Percentiles rank a stretch among this genome's conserved stretches.
Evolutionary conservation across 352 stramenopile species (phyloP).

Genomic region (Ophiocytium majus): DNA sequence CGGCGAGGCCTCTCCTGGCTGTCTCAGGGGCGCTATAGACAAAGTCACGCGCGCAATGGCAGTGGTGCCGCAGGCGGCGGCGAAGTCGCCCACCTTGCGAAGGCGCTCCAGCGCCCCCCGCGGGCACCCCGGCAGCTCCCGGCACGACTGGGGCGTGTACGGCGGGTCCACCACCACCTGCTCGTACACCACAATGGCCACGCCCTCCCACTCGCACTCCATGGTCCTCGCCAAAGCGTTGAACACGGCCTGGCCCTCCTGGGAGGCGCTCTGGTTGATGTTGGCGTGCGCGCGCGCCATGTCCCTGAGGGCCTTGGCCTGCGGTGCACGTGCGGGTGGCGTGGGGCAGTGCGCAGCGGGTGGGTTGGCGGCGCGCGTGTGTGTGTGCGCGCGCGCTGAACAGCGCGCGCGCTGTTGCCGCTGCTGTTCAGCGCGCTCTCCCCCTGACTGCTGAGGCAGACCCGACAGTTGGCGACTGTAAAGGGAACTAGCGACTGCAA

Average conservation of each 20-base stretch:
- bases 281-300: background rate
- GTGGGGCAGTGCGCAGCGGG: background rate
- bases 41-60: too few relatives aligned
- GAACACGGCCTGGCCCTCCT: background rate
- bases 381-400: background rate
- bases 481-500: too few relatives aligned
- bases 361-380: background rate
- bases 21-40: too few relatives aligned
- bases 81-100: background rate
- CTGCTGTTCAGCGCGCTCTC: too few relatives aligned
- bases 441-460: background rate
- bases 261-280: background rate
- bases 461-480: too few relatives aligned
- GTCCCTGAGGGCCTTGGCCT: background rate
- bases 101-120: background rate
- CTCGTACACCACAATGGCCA: slow-evolving; percentile 8
- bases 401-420: background rate
- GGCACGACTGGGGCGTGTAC: background rate
- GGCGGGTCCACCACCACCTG: slow-evolving; percentile 2
- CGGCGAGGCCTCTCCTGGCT: too few relatives aligned
- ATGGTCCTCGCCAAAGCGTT: background rate
- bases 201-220: background rate
- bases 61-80: too few relatives aligned
- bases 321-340: background rate
- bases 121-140: background rate